These are phyloP conservation scores for Rhodotorula taiwanensis DNA, from an alignment of 768 basidiomycete genomes.

Conservation along the genomic window DNA sequence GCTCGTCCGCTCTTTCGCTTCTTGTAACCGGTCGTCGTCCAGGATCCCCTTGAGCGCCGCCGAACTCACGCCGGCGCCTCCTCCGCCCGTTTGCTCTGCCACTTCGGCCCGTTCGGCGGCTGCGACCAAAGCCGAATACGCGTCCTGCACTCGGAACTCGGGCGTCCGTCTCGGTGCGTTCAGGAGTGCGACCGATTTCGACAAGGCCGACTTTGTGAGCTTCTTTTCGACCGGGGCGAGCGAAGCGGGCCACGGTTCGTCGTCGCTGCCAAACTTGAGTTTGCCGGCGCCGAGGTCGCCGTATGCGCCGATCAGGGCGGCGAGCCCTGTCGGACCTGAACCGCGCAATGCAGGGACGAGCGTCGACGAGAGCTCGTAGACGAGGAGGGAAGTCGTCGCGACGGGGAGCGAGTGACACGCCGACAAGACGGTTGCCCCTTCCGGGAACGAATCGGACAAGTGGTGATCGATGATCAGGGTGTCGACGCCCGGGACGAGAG, in stretches of 20 bases:
- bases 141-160: slow-evolving; percentile 45
- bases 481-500: slow-evolving; percentile 40
- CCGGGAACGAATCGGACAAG: slow-evolving; percentile 48
- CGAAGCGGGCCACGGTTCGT: slow-evolving; percentile 42
- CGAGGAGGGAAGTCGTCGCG: slow-evolving; percentile 49
- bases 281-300: slow-evolving; percentile 47
- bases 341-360: slow-evolving; percentile 43
- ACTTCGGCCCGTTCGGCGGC: no score
- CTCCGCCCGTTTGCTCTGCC: no score
- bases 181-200: slow-evolving; percentile 48
- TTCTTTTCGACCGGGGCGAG: slow-evolving; percentile 44
- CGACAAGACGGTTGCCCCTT: slow-evolving; percentile 45
- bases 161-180: slow-evolving; percentile 49
- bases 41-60: slow-evolving; percentile 34
- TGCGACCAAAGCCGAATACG: slow-evolving; percentile 45
- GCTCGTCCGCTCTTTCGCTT: slow-evolving; percentile 24
- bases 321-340: slow-evolving; percentile 44
- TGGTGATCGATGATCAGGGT: slow-evolving; percentile 53
- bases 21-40: slow-evolving; percentile 5
- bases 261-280: slow-evolving; percentile 41
- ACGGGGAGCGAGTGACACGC: slow-evolving; percentile 49
- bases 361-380: slow-evolving; percentile 48
- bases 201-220: slow-evolving; percentile 41
- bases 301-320: slow-evolving; percentile 49
- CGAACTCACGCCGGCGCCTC: background rate